Evolutionary conservation across 805 yeast species (phyloP), one percentile per base, ranked within the genome.

Genomic region (Hanseniaspora occidentalis): DNA sequence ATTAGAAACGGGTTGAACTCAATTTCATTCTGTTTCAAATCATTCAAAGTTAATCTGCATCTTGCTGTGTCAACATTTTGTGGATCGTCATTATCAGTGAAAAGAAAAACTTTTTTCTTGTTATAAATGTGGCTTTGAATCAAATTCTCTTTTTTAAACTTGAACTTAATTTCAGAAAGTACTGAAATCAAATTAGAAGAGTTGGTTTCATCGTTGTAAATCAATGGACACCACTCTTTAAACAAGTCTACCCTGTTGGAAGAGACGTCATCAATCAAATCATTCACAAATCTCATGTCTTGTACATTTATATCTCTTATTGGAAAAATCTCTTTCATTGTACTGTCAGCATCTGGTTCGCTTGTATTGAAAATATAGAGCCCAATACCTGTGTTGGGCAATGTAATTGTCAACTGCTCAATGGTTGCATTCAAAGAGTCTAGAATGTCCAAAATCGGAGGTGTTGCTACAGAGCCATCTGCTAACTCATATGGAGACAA

Each of bases 41-140:
- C 92, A 31, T 69, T 68, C 11, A 80, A 66, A 4, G 77, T 63
- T 16, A 71, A 71, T 47, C 78, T 69, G 19, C 84, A 61, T 5
- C 72, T 61, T 36, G 64, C 65, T 49, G 69, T 69, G 3, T 65
- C 60, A 6, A 62, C 61, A 40, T 65, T 64, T 46, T 61, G 70
- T 0, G 96, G 96, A 36, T 58, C 59, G 48, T 81, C 92, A 53
- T 79, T 76, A 53, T 79, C 81, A 0, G 95, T 84, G 51, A 86
- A 73, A 52, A 85, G 61, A 47, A 84, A 70, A 3, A 84, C 59
- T 49, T 80, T 77, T 47, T 71, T 73, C 35, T 67, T 68, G 38
- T 73, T 73, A 54, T 69, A 79, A 19, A 55, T 53, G 39, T 60
- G 64, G 31, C 9, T 18, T 33, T 33, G 23, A 18, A 19, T 19